Evolutionary conservation across 352 stramenopile species (phyloP).

Genomic region (Peronosclerospora sorghi): DNA sequence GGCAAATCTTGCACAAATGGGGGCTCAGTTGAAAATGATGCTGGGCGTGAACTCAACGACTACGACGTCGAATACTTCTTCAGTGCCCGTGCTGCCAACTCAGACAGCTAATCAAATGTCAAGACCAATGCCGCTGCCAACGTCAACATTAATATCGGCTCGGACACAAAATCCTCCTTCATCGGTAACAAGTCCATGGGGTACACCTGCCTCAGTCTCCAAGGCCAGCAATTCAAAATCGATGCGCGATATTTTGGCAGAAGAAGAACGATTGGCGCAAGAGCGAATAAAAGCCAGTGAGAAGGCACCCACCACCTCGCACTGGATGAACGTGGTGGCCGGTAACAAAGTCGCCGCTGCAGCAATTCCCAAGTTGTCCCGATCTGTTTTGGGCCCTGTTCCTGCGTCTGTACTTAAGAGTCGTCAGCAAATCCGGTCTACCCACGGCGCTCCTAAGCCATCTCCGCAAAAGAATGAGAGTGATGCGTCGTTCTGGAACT

Average conservation of each 20-base stretch:
- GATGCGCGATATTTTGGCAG: constrained; percentile 68
- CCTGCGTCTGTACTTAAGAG: constrained; percentile 77
- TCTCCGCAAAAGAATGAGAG: constrained; percentile 37
- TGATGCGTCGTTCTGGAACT: constrained; percentile 81
- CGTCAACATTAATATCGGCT: constrained; percentile 2
- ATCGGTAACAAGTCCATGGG: constrained; percentile 36
- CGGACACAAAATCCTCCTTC: constrained; percentile 10
- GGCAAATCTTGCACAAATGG: constrained; percentile 67
- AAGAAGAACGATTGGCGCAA: constrained; percentile 70
- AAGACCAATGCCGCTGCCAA: constrained; percentile 2
- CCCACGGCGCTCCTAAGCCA: constrained; percentile 24
- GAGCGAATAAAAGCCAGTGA: constrained; percentile 47
- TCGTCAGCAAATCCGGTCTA: constrained; percentile 37
- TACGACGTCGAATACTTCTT: constrained; percentile 6
- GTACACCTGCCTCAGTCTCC: constrained; percentile 19
- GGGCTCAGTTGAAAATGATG: constrained; percentile 83
- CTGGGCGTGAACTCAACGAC: constrained; percentile 47
- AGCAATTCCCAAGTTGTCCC: constrained; percentile 34
- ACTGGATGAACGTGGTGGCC: constrained; percentile 79
- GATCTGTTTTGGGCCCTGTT: constrained; percentile 52
- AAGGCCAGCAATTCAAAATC: constrained; percentile 33
- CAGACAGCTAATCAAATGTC: not conserved
- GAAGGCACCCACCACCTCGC: constrained; percentile 31
- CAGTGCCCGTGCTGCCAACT: constrained; percentile 1
- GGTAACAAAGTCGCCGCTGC: constrained; percentile 43